Conservation (phyloP, 768 basidiomycete genomes). For the Xerocomus spinulosus region DNA sequence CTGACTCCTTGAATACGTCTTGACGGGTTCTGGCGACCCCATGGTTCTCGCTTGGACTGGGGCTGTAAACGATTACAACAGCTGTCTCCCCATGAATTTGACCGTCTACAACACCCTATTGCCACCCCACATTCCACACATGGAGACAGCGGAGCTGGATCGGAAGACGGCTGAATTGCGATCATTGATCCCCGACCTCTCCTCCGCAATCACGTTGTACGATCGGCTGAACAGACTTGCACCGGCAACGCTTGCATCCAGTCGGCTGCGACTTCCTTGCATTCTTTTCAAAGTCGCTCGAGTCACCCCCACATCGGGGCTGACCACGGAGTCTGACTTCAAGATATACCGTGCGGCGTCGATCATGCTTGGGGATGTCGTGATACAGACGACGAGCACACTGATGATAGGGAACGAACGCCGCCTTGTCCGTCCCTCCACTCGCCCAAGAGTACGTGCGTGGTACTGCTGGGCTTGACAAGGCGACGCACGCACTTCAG, state of each 20-base stretch:
- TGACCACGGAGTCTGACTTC: background rate
- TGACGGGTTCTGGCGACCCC: conserved; percentile 7
- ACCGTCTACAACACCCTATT: conserved; percentile 1
- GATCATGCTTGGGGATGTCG: background rate
- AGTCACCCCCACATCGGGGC: background rate
- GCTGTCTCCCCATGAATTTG: background rate
- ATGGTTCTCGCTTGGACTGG: conserved; percentile 18
- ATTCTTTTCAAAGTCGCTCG: background rate
- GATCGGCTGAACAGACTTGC: background rate
- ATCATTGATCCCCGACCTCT: background rate
- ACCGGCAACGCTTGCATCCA: background rate
- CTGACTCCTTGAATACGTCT: conserved; percentile 12
- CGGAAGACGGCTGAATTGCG: background rate
- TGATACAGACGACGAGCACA: background rate
- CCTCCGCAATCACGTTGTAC: background rate
- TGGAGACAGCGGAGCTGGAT: background rate
- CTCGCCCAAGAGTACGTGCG: conserved; percentile 4
- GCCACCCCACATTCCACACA: background rate
- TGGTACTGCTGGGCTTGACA: background rate
- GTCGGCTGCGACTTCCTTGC: conserved; percentile 4
- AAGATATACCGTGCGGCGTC: background rate
- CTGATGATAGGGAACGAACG: background rate
- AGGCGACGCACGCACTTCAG: background rate
- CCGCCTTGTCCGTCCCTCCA: background rate
- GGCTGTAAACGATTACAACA: background rate